A percentile compares a stretch with the other conserved stretches of the same genome.
phyloP scores from a whole-genome alignment of 805 yeast genomes.

The Suhomyces sp. region DNA sequence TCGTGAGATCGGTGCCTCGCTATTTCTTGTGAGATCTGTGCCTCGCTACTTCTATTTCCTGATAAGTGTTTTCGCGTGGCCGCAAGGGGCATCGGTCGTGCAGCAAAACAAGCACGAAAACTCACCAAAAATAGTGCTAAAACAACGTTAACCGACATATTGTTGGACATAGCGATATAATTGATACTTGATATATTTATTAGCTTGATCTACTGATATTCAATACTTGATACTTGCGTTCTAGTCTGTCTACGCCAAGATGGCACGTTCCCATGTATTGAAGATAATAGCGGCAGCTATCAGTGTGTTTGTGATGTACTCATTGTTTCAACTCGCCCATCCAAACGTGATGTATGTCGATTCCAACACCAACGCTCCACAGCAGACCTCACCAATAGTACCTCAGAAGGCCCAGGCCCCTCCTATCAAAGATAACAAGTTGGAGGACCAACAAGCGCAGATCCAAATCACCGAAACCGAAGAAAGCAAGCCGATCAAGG shows the following conservation, averaged over 20 bases:
- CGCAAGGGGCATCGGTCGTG: neutral
- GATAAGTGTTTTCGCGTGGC: neutral
- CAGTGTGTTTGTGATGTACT: conserved; percentile 7
- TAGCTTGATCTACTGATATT: no score
- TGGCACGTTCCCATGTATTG: conserved; percentile 8
- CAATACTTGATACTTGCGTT: neutral
- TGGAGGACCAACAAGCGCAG: conserved; percentile 3
- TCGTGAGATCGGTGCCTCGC: neutral
- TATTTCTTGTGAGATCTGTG: neutral
- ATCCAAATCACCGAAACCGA: conserved; percentile 2
- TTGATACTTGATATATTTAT: no score
- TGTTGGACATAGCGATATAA: no score
- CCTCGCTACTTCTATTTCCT: neutral
- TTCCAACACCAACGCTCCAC: conserved; percentile 8
- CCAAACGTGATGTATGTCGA: conserved; percentile 15
- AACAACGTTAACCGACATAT: neutral
- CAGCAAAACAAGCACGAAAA: neutral
- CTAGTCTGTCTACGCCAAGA: neutral
- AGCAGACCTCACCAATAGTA: neutral
- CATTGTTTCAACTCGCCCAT: neutral
- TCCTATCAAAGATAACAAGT: conserved; percentile 8
- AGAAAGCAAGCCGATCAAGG: conserved; percentile 47
- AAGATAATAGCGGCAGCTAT: conserved; percentile 6
- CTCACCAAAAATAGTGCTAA: neutral
- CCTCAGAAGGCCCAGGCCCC: neutral